A percentile compares a stretch with the other conserved stretches of the same genome.
Conservation (phyloP, 148 eudicot genomes). For the Rhododendron mucronatum region DNA sequence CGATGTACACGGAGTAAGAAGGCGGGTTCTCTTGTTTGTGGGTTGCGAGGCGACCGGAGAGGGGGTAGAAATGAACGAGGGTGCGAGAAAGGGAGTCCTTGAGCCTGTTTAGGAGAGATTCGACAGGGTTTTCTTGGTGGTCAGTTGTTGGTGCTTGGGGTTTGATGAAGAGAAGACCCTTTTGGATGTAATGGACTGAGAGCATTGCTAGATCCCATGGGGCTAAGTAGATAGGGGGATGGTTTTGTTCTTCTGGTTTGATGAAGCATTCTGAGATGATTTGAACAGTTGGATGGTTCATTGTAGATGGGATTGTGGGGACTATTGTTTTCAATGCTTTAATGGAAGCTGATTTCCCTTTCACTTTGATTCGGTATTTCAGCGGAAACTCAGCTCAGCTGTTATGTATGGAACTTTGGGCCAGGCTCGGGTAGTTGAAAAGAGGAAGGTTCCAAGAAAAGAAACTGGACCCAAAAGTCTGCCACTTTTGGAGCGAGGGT, state of each 20-base stretch:
- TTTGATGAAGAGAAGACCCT: constrained; percentile 29
- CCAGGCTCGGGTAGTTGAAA: not conserved
- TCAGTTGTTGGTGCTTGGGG: not conserved
- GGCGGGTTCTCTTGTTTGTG: constrained; percentile 15
- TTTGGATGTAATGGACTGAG: constrained; percentile 31
- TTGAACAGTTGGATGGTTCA: not conserved
- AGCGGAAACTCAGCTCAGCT: not conserved
- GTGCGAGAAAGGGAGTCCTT: constrained; percentile 21
- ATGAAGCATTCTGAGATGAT: constrained; percentile 1
- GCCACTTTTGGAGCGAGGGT: not conserved
- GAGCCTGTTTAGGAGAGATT: constrained; percentile 15
- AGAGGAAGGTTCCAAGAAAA: not conserved
- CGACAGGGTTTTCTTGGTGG: not conserved
- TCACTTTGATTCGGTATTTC: not conserved
- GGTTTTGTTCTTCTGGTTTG: constrained; percentile 4
- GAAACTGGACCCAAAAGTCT: too few relatives aligned
- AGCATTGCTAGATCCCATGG: constrained; percentile 30
- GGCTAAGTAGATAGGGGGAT: constrained; percentile 17
- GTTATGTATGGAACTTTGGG: not conserved
- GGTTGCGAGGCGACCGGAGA: constrained; percentile 22
- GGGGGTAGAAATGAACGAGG: constrained; percentile 22
- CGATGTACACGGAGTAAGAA: constrained; percentile 7
- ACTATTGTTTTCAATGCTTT: not conserved
- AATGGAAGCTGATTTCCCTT: not conserved
- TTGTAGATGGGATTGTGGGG: not conserved